phyloP scores from a whole-genome alignment of 2,329 filamentous ascomycete genomes.

The Metarhizium brunneum region DNA sequence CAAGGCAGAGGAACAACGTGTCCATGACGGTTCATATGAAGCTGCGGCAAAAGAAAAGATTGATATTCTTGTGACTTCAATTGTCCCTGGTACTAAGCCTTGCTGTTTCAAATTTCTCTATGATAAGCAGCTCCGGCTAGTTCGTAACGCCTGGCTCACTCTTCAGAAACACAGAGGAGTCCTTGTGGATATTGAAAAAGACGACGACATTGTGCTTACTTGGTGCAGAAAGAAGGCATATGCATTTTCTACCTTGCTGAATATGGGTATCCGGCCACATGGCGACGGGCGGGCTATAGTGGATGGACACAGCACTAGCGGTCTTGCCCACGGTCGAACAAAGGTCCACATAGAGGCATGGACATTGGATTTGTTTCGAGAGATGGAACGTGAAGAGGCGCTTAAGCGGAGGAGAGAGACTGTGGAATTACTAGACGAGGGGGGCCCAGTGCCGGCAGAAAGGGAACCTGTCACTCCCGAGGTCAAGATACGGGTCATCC shows the following conservation, averaged over 20 bases:
- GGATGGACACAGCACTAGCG: slow-evolving; percentile 26
- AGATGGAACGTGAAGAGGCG: slow-evolving; percentile 40
- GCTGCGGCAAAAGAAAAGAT: slow-evolving; percentile 15
- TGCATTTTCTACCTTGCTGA: slow-evolving; percentile 62
- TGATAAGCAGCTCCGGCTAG: slow-evolving; percentile 56
- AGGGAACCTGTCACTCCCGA: slow-evolving; percentile 16
- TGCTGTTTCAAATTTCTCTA: slow-evolving; percentile 52
- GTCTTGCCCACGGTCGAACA: slow-evolving; percentile 39
- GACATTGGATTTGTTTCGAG: slow-evolving; percentile 49
- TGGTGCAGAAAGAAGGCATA: slow-evolving; percentile 64
- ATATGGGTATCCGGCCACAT: slow-evolving; percentile 49
- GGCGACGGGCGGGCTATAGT: slow-evolving; percentile 31
- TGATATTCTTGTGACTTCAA: slow-evolving; percentile 45
- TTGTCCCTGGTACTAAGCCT: slow-evolving; percentile 49
- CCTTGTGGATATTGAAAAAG: slow-evolving; percentile 24
- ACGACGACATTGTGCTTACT: slow-evolving; percentile 60
- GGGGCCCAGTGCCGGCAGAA: slow-evolving; percentile 13
- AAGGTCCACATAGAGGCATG: slow-evolving; percentile 70
- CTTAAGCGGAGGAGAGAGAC: slow-evolving; percentile 32
- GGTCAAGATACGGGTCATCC: slow-evolving; percentile 37
- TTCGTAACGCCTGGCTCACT: slow-evolving; percentile 60
- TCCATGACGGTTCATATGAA: slow-evolving; percentile 10
- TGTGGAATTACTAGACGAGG: slow-evolving; percentile 28
- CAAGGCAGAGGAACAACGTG: slow-evolving; percentile 27
- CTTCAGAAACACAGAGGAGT: slow-evolving; percentile 40